These are phyloP conservation scores for Rubia balearica DNA, from an alignment of 305 asterid genomes.

Conservation along the genomic window DNA sequence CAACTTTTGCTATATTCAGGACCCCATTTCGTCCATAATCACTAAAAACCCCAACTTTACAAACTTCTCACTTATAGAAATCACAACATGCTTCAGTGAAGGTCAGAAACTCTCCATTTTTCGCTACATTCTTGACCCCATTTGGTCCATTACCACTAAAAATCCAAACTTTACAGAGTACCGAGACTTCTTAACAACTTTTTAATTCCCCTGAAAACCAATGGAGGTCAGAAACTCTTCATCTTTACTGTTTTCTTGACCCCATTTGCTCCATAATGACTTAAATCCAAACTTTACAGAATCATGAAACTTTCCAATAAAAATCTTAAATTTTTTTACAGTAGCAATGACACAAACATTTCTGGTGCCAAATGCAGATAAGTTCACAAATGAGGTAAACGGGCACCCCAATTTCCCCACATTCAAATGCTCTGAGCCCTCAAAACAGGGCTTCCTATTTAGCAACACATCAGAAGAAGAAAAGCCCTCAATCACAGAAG, in stretches of 20 bases:
- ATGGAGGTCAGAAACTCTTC: constrained; percentile 1
- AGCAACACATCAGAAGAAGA: constrained; percentile 27
- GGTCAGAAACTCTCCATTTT: constrained; percentile 33
- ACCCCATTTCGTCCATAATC: constrained; percentile 26
- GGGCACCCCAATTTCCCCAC: constrained; percentile 26
- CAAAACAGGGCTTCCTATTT: constrained; percentile 63
- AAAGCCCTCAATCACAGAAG: constrained; percentile 23
- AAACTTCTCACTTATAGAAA: constrained; percentile 30
- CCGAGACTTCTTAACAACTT: constrained; percentile 20
- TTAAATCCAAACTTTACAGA: background rate
- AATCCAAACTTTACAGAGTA: background rate
- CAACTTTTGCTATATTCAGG: background rate
- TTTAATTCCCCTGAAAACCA: constrained; percentile 18
- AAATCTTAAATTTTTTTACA: background rate
- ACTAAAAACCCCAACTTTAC: constrained; percentile 28
- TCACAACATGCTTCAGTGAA: constrained; percentile 33
- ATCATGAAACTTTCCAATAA: constrained; percentile 24
- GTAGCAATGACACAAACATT: background rate
- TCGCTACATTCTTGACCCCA: constrained; percentile 4
- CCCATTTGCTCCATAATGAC: constrained; percentile 6
- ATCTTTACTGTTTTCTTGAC: background rate
- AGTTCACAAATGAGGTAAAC: constrained; percentile 52
- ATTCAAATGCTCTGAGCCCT: constrained; percentile 48
- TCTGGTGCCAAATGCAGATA: constrained; percentile 47
- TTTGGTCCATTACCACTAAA: background rate